Evolutionary conservation across 2,329 filamentous ascomycete species (phyloP).

Genomic region (Aspergillus eucalypticola): DNA sequence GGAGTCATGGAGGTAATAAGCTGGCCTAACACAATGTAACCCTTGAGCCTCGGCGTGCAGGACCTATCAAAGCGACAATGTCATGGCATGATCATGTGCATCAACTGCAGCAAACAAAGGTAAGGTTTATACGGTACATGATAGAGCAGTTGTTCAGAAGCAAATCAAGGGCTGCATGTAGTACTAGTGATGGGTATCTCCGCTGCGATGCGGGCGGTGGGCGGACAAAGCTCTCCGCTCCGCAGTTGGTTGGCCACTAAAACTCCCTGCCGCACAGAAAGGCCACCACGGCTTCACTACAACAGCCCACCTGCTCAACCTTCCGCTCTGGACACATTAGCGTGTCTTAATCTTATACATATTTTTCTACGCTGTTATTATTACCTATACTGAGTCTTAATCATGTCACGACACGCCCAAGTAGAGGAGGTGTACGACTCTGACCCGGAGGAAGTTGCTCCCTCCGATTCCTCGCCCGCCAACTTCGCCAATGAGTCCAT

Average conservation of each 20-base stretch:
- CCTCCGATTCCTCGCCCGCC: constrained; percentile 51
- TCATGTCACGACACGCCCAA: constrained; percentile 75
- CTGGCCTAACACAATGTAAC: too few relatives aligned
- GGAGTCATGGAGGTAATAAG: too few relatives aligned
- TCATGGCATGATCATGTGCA: too few relatives aligned
- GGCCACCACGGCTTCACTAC: constrained; percentile 15
- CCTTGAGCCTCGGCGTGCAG: too few relatives aligned
- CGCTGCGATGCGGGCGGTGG: constrained; percentile 3
- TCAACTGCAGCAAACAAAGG: too few relatives aligned
- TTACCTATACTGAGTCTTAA: constrained; percentile 17
- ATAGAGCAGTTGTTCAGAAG: too few relatives aligned
- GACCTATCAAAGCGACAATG: too few relatives aligned
- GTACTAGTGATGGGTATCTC: too few relatives aligned
- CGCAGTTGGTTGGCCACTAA: constrained; percentile 19
- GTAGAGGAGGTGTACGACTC: constrained; percentile 93
- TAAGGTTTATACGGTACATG: too few relatives aligned
- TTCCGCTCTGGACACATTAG: background rate
- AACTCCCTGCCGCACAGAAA: constrained; percentile 25
- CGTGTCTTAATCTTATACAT: background rate
- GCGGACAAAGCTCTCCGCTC: constrained; percentile 20
- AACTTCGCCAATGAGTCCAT: constrained; percentile 51
- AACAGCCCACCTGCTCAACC: constrained; percentile 4
- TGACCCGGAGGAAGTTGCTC: constrained; percentile 86
- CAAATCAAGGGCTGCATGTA: too few relatives aligned
- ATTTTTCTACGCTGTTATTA: background rate